A percentile compares a stretch with the other conserved stretches of the same genome.
phyloP scores from a whole-genome alignment of 1,284 basidiomycete genomes.

The Pascua guehoae region DNA sequence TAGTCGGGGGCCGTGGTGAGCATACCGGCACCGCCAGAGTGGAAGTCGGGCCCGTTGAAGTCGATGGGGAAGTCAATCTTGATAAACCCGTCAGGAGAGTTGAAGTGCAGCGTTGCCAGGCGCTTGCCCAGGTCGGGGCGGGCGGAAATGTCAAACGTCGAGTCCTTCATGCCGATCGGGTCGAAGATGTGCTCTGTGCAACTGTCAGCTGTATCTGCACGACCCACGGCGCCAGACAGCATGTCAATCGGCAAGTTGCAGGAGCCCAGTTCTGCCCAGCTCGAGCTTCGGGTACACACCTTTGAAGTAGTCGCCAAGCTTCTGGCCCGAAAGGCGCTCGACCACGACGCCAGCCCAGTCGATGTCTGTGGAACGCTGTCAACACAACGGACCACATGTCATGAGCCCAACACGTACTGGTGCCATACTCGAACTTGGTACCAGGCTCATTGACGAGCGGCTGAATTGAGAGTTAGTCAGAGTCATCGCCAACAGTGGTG shows the following conservation, averaged over 20 bases:
- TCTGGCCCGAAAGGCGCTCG: neutral
- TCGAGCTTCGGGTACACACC: neutral
- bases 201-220: neutral
- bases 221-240: too few species aligned
- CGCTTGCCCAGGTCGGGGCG: slow-evolving; percentile 15
- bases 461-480: neutral
- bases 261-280: neutral
- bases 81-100: neutral
- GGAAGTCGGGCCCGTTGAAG: neutral
- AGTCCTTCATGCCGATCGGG: slow-evolving; percentile 21
- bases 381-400: neutral
- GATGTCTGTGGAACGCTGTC: neutral
- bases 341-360: slow-evolving; percentile 5
- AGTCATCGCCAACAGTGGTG: neutral
- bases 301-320: neutral
- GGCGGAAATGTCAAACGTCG: slow-evolving; percentile 12
- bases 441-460: slow-evolving; percentile 6
- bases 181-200: slow-evolving; percentile 17
- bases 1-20: slow-evolving; percentile 19
- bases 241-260: too few species aligned
- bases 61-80: slow-evolving; percentile 1
- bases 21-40: slow-evolving; percentile 19
- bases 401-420: neutral
- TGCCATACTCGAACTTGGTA: slow-evolving; percentile 2
- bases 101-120: slow-evolving; percentile 14